Evolutionary conservation across 148 eudicot species (phyloP), one percentile per base, ranked within the genome.

Genomic region (Fagopyrum tataricum): DNA sequence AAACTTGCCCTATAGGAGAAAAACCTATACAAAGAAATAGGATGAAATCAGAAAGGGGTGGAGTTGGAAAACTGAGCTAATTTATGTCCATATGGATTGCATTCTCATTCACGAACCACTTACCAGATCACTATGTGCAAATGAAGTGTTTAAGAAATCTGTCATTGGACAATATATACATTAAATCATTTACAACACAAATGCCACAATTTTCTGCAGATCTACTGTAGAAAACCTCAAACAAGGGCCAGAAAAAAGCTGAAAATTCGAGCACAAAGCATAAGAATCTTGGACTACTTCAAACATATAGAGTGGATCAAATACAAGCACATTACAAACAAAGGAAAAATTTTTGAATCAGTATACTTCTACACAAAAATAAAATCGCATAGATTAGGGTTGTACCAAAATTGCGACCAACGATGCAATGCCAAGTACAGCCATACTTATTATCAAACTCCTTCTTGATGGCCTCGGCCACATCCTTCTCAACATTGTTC

Each of bases 381-480:
- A 44, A 78, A 40, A 24, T 4, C 3, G 53, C 20, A 44, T 26
- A 69, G 31, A 52, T 15, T 14, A 26, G 48, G 26, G 47, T 39
- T 73, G 14, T 91, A 93, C 97, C 98, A 44, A 91, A 94, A 84
- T 94, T 94, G 85, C 91, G 93, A 70, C 97, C 98, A n/a, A 94
- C 98, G 74, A 94, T 94, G 76, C 98, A 94, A 78, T 91, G 98
- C 98, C 98, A 94, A 40, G 97, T 94, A 39, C 97, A 89, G 11
- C 98, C 98, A 61, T 89, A 81, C 85, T 91, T 91, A 81, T 83
- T 87, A 72, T 93, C 98, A 73, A 93, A 93, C 85, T 89, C 90
- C 90, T 93, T 93, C 87, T 93, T 93, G 18, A 93, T 91, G 74
- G 83, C 74, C 83, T 93, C 98, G 8, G 98, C 98, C 40, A 91